Evolutionary conservation across 2,329 filamentous ascomycete genomes (phyloP).

Genomic region (Hypoxylon sp.): DNA sequence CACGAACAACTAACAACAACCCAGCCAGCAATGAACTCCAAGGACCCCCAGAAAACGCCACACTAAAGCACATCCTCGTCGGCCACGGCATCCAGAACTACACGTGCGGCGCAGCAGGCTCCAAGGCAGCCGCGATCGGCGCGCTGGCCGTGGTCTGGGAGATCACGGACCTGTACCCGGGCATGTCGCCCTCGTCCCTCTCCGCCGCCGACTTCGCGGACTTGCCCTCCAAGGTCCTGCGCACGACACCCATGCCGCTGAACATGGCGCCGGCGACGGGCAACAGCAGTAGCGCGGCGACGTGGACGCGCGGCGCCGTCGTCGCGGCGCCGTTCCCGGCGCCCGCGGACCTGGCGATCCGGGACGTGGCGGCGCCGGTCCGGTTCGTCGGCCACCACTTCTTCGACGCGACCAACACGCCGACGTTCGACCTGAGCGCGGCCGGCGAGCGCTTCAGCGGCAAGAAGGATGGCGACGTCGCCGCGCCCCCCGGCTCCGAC

Average conservation of each 20-base stretch:
- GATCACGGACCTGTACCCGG: conserved; percentile 60
- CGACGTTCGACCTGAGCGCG: conserved; percentile 65
- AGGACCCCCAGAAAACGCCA: conserved; percentile 48
- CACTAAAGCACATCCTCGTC: conserved; percentile 63
- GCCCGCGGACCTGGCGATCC: conserved; percentile 53
- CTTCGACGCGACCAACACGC: conserved; percentile 63
- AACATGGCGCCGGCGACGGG: conserved; percentile 53
- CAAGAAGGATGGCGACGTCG: conserved; percentile 58
- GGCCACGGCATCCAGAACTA: conserved; percentile 76
- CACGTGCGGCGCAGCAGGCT: conserved; percentile 58
- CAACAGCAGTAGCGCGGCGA: too few relatives aligned
- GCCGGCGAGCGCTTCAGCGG: conserved; percentile 53
- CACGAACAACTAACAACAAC: conserved; percentile 8
- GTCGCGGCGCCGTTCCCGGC: conserved; percentile 54
- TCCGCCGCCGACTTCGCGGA: conserved; percentile 48
- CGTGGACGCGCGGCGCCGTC: too few relatives aligned
- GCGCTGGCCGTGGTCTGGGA: conserved; percentile 70
- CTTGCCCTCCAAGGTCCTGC: conserved; percentile 53
- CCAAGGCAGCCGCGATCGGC: conserved; percentile 53
- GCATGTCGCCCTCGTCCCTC: conserved; percentile 50
- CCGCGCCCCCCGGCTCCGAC: conserved; percentile 60
- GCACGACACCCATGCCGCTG: conserved; percentile 55
- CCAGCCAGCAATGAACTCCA: conserved; percentile 54
- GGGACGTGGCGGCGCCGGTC: conserved; percentile 44
- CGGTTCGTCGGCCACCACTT: conserved; percentile 70